These are phyloP conservation scores for Plectosphaerella plurivora DNA, from an alignment of 2,329 filamentous ascomycete species.

Conservation along the genomic window DNA sequence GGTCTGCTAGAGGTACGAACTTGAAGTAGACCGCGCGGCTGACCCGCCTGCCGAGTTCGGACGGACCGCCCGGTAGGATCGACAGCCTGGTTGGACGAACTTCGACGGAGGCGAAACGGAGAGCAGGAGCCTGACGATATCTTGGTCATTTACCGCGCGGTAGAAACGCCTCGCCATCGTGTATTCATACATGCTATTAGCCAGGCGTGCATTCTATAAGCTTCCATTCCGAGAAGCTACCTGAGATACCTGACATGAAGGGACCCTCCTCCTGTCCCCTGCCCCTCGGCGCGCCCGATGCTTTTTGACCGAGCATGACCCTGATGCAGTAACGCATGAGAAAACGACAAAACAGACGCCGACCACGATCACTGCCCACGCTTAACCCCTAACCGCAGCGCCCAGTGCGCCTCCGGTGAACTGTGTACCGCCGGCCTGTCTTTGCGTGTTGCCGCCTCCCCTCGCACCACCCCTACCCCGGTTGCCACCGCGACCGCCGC, in stretches of 20 bases:
- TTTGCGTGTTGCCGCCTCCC: slow-evolving; percentile 53
- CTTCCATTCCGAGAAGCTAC: slow-evolving; percentile 16
- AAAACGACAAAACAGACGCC: slow-evolving; percentile 9
- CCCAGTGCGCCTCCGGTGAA: slow-evolving; percentile 80
- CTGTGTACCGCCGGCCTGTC: slow-evolving; percentile 69
- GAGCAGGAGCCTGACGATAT: no score
- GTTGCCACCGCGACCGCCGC: slow-evolving; percentile 55
- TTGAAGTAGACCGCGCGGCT: background rate
- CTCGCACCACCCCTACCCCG: slow-evolving; percentile 60
- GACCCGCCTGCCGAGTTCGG: no score
- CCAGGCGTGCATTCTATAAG: slow-evolving; percentile 9
- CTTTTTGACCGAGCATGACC: slow-evolving; percentile 13
- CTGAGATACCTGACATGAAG: slow-evolving; percentile 8
- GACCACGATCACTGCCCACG: background rate
- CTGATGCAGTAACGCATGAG: slow-evolving; percentile 12
- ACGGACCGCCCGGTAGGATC: no score
- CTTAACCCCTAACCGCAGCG: slow-evolving; percentile 58
- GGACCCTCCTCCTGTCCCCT: background rate
- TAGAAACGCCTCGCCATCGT: background rate
- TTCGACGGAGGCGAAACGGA: no score
- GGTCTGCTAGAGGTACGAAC: background rate
- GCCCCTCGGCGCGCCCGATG: slow-evolving; percentile 10
- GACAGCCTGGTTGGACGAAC: no score
- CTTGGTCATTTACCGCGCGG: no score
- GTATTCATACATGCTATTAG: slow-evolving; percentile 1